Evolutionary conservation across 2,329 filamentous ascomycete genomes (phyloP).

Genomic region (Whalleya microplaca): DNA sequence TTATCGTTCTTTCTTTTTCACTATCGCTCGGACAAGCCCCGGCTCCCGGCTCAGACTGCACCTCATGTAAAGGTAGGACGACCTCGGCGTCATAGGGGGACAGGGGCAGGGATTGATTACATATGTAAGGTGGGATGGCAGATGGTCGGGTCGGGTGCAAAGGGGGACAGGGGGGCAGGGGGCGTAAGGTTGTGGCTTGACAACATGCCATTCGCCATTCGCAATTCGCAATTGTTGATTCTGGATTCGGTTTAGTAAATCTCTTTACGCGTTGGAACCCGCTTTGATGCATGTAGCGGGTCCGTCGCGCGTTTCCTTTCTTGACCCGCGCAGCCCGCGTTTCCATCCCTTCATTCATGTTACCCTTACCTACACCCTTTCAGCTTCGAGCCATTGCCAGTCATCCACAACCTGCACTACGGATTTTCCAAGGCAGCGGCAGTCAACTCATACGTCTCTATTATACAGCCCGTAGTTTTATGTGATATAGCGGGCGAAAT

Average conservation of each 20-base stretch:
- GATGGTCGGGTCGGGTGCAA: too few relatives aligned
- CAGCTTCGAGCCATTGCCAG: neutral
- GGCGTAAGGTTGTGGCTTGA: slow-evolving; percentile 2
- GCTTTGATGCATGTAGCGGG: slow-evolving; percentile 11
- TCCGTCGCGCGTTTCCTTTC: slow-evolving; percentile 22
- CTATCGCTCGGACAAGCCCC: slow-evolving; percentile 16
- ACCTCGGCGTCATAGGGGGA: slow-evolving; percentile 32
- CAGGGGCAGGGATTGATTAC: slow-evolving; percentile 4
- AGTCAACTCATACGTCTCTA: neutral
- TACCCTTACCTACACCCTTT: neutral
- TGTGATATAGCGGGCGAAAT: slow-evolving; percentile 28
- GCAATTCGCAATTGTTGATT: neutral
- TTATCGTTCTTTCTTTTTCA: too few relatives aligned
- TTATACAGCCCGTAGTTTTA: neutral
- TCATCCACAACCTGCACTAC: neutral
- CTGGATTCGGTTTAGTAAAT: neutral
- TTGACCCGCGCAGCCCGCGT: slow-evolving; percentile 8
- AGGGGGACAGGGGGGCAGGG: neutral
- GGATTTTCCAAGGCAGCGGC: too few relatives aligned
- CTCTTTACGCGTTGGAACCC: slow-evolving; percentile 34
- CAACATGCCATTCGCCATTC: neutral
- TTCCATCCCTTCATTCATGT: too few relatives aligned
- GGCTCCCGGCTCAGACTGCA: neutral
- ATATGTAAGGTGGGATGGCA: too few relatives aligned
- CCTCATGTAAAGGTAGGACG: neutral